Base-by-base conservation (phyloP, 495 filamentous ascomycete species). In the Podospora appendiculata region DNA sequence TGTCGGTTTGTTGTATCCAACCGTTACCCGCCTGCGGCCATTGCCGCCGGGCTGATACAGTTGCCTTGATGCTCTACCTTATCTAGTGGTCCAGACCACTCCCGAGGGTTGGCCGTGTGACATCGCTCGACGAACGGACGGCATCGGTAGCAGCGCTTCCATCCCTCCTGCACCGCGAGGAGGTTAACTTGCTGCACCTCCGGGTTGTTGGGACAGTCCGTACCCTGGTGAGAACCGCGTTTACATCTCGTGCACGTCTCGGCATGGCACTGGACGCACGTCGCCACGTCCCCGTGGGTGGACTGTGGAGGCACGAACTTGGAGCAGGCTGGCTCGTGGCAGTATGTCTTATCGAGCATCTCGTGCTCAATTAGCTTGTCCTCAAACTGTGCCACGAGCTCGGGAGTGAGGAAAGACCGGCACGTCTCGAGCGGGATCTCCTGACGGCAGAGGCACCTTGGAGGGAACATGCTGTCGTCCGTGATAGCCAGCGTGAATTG, bases 381-480 rank as follows among this genome's bases (percentile, higher is more conserved):
- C 8, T 56, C 50, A 49, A 73, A 79, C 9, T 56, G 33, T 0
- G 62, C 40, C 0, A 66, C 34, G 0, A 77, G 41, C 0, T 65
- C 57, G 0, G 43, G 5, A 0, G 54, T 45, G 4, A 82, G 60
- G 46, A 70, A 61, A 7, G 54, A 17, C 1, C 63, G 57, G 36
- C 55, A 69, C 1, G 35, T 34, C 6, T 62, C 59, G 41, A 76
- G 47, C 6, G 69, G 52, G 16, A 83, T 2, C 25, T 25, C 73
- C 0, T 52, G 18, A 34, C 74, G 48, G 38, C 58, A 51, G 48
- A 77, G 81, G 58, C 80, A 82, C 16, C 72, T 67, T 7, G 79
- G 78, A 1, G 80, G 80, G 48, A 77, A 80, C 0, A 75, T 47
- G 0, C 73, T 60, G 49, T 81, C 75, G 56, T 81, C 78, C 0